A percentile compares a stretch with the other conserved stretches of the same genome.
Conservation (phyloP, 345 rosid genomes). For the Salix brachista region DNA sequence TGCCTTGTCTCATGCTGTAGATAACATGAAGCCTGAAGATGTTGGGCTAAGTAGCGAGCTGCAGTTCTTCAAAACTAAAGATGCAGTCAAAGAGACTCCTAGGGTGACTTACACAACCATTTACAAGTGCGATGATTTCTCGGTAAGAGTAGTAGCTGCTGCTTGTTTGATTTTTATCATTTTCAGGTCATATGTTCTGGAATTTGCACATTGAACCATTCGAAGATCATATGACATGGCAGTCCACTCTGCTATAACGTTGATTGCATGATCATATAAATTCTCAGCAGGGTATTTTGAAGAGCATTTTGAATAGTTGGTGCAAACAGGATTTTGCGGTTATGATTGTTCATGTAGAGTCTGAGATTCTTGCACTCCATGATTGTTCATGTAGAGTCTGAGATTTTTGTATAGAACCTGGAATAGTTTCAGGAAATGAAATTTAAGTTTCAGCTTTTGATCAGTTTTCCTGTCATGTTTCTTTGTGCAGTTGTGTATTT, state of each 20-base stretch:
- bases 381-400: background rate
- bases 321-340: background rate
- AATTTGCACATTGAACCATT: background rate
- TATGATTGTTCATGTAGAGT: background rate
- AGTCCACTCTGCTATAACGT: background rate
- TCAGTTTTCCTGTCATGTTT: background rate
- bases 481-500: conserved; percentile 48
- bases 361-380: background rate
- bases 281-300: background rate
- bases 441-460: background rate
- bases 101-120: conserved; percentile 51
- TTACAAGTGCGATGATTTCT: conserved; percentile 45
- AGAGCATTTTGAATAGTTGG: background rate
- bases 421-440: background rate
- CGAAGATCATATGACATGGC: background rate
- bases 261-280: background rate
- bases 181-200: background rate
- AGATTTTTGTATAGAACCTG: background rate
- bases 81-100: conserved; percentile 29
- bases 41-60: conserved; percentile 48
- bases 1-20: conserved; percentile 18
- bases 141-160: conserved; percentile 31
- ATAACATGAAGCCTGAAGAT: conserved; percentile 61
- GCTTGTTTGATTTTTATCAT: background rate
- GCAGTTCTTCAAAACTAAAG: conserved; percentile 35